Conservation (phyloP, 2,329 filamentous ascomycete genomes). For the Fusarium foetens region DNA sequence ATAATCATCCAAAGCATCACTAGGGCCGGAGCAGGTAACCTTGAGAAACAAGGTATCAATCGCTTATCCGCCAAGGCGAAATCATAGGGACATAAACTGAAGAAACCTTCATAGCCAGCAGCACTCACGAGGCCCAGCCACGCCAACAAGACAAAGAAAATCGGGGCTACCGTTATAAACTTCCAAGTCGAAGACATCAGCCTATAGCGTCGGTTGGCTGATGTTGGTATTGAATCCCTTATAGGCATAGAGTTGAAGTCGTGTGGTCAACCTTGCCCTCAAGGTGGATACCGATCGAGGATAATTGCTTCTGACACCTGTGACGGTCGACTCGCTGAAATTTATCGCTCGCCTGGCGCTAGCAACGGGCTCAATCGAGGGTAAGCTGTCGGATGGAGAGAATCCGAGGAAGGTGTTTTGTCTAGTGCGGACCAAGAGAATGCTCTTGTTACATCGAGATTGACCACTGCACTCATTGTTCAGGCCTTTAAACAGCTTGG, state of each 20-base stretch:
- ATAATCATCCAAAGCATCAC: fast-evolving
- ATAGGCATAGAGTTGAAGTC: neutral
- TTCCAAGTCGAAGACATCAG: neutral
- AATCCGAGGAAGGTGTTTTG: no score
- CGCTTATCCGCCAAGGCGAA: neutral
- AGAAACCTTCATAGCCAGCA: fast-evolving
- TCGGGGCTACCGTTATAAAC: no score
- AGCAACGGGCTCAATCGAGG: fast-evolving
- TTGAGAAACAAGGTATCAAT: neutral
- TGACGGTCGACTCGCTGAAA: fast-evolving
- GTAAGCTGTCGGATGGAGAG: no score
- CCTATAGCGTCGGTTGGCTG: neutral
- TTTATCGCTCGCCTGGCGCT: neutral
- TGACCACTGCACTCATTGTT: no score
- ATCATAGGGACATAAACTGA: no score
- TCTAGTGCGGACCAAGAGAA: no score
- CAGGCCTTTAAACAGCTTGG: no score
- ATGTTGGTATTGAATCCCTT: neutral
- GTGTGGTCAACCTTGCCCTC: neutral
- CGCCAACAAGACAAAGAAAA: neutral
- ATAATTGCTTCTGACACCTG: neutral
- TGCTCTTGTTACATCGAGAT: no score
- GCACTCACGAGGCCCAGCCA: neutral
- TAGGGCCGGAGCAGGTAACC: fast-evolving
- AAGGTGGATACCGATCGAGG: neutral